Evolutionary conservation across 2,329 filamentous ascomycete genomes (phyloP).

Genomic region (Chaetomium strumarium): DNA sequence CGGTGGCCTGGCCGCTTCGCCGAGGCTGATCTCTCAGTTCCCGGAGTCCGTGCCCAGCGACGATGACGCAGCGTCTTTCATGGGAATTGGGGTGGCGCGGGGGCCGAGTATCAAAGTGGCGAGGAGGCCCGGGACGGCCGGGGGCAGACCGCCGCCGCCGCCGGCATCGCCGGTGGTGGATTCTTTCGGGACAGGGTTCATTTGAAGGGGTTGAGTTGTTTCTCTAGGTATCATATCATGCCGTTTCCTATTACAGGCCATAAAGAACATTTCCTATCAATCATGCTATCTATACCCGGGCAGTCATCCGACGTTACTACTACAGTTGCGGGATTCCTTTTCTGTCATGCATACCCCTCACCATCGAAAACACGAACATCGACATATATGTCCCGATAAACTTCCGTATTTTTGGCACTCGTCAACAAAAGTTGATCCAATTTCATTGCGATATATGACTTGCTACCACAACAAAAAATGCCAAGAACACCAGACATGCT

Average conservation of each 20-base stretch:
- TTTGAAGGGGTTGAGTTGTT: slow-evolving; percentile 20
- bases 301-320: not conserved
- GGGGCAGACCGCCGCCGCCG: slow-evolving; percentile 19
- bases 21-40: slow-evolving; percentile 15
- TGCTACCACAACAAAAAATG: too few relatives aligned
- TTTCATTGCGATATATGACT: too few relatives aligned
- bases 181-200: slow-evolving; percentile 31
- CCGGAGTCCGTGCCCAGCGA: not conserved
- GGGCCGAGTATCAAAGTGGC: slow-evolving; percentile 28
- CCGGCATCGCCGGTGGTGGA: slow-evolving; percentile 26
- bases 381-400: too few relatives aligned
- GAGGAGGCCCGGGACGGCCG: slow-evolving; percentile 13
- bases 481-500: not conserved
- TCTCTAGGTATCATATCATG: not conserved
- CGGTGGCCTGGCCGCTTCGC: slow-evolving; percentile 11
- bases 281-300: not conserved
- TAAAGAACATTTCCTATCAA: not conserved
- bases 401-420: too few relatives aligned
- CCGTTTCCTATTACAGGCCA: not conserved
- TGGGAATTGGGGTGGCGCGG: slow-evolving; percentile 32
- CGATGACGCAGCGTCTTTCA: slow-evolving; percentile 9
- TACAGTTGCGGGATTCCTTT: not conserved
- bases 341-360: too few relatives aligned
- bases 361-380: too few relatives aligned
- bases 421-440: too few relatives aligned